phyloP scores from a whole-genome alignment of 176 grass and related monocot species.

The Typha latifolia region DNA sequence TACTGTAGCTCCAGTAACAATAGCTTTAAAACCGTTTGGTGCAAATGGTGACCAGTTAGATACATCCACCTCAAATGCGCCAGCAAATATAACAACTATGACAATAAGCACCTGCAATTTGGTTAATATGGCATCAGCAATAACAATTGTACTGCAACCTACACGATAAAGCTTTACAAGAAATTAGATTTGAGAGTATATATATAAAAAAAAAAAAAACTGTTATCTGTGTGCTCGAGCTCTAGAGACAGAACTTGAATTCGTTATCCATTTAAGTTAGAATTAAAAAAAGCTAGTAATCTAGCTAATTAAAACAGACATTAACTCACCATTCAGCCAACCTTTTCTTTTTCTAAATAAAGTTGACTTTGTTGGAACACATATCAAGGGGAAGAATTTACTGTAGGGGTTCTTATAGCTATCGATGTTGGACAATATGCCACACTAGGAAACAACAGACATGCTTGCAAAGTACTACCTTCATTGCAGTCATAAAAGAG shows the following conservation, averaged over 20 bases:
- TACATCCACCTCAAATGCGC: slow-evolving; percentile 90
- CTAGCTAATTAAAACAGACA: too few species aligned
- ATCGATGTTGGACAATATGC: too few species aligned
- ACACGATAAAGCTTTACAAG: neutral
- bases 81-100: slow-evolving; percentile 64
- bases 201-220: too few species aligned
- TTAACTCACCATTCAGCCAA: too few species aligned
- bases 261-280: too few species aligned
- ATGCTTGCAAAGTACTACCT: slow-evolving; percentile 30
- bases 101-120: slow-evolving; percentile 71
- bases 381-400: too few species aligned
- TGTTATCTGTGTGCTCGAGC: too few species aligned
- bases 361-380: too few species aligned
- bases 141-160: neutral
- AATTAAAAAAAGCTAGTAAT: too few species aligned
- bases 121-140: slow-evolving; percentile 5
- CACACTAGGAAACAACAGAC: neutral
- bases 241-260: too few species aligned
- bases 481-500: slow-evolving; percentile 80
- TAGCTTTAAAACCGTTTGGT: slow-evolving; percentile 80
- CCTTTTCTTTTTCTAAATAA: too few species aligned
- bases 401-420: too few species aligned
- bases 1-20: slow-evolving; percentile 90
- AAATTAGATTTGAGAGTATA: neutral
- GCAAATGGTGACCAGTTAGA: slow-evolving; percentile 97